Conservation (phyloP, 768 basidiomycete genomes). For the Tulasnella sp. region DNA sequence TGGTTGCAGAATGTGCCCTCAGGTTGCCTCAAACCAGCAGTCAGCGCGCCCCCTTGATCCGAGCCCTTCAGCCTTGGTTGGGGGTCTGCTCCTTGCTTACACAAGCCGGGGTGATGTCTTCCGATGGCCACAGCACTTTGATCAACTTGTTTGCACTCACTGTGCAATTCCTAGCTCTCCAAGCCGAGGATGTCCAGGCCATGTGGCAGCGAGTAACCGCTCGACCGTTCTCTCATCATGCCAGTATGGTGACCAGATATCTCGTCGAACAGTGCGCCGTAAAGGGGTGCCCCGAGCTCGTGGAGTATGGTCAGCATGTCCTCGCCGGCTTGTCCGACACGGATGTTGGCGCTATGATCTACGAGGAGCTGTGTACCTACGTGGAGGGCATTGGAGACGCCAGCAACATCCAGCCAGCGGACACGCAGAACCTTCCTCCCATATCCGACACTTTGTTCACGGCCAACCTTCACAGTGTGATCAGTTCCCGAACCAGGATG, state of each 20-base stretch:
- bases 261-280: constrained; percentile 86
- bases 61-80: constrained; percentile 84
- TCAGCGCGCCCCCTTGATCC: constrained; percentile 62
- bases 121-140: constrained; percentile 65
- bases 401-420: constrained; percentile 48
- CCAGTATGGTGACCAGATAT: constrained; percentile 78
- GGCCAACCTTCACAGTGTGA: constrained; percentile 71
- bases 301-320: constrained; percentile 77
- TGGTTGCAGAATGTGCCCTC: constrained; percentile 70
- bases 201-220: constrained; percentile 83
- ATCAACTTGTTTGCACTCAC: constrained; percentile 86
- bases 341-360: constrained; percentile 67
- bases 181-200: constrained; percentile 77
- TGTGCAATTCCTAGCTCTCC: constrained; percentile 67
- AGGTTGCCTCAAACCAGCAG: constrained; percentile 70
- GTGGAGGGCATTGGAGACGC: constrained; percentile 87
- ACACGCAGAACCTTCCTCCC: constrained; percentile 55
- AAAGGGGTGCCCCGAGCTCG: constrained; percentile 76
- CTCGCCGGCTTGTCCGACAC: constrained; percentile 84
- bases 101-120: constrained; percentile 58
- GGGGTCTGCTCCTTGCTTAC: constrained; percentile 70
- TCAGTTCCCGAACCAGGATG: constrained; percentile 67
- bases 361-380: constrained; percentile 81
- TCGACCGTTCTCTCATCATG: constrained; percentile 68
- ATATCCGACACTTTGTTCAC: constrained; percentile 40